Base-by-base conservation (phyloP, 75 land plant species). In the Cryptomeria japonica region DNA sequence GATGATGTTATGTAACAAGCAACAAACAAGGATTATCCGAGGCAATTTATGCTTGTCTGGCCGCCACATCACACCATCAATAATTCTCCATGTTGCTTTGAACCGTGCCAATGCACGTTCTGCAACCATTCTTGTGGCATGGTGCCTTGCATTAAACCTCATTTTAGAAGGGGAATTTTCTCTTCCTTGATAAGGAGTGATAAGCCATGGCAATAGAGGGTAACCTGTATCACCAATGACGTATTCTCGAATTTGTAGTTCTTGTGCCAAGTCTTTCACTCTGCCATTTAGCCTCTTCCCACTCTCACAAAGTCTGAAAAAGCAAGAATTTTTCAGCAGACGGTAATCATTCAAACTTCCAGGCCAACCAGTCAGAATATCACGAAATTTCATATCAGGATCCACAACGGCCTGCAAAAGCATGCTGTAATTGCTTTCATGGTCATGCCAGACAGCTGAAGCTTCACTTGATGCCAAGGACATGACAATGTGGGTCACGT, bases 141-240 rank as follows among this genome's bases (percentile, higher is more conserved):
- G 90, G 53, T 91, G 96, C 86, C 82, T 88, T 36, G 41, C 38
- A 85, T 95, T 96, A 86, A 94, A 96, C 34, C 56, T 55, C 9
- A 73, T 28, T 76, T 85, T 91, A 38, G 86, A 85, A 49, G 85
- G 80, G 25, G 91, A 78, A 14, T 85, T 86, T 16, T 89, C 87
- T 47, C 93, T 86, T 73, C 80, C 90, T 84, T 93, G 90, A 83
- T 87, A 96, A 38, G 99, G 97, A 64, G 94, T 95, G 36, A 97
- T 87, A 41, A 97, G 96, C 99, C 99, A 97, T 55, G 97, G 96
- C n/a, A 96, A 92, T 37, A 96, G 92, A 79, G 99, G 99, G 80
- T 96, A 97, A 1, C 87, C 92, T 55, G 80, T 68, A 44, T 94
- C 95, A 34, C 99, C 99, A 25, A 96, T 93, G 28, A 97, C 88